phyloP scores from a whole-genome alignment of 2,329 filamentous ascomycete species.

The Pseudogymnoascus sp. region DNA sequence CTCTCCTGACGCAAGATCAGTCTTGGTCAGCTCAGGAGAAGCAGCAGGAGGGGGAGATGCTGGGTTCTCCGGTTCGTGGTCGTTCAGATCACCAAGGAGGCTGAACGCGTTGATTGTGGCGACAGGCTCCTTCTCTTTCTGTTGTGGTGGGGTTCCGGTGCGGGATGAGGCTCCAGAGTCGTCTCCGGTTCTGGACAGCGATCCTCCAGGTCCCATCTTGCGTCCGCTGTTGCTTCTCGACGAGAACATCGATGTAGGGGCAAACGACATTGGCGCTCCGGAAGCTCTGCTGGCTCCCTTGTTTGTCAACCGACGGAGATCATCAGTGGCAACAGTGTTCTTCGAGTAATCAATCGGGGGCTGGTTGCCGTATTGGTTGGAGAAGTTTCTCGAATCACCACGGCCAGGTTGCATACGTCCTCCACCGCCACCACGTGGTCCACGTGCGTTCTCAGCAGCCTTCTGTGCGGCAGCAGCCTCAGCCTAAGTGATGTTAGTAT shows the following conservation, averaged over 20 bases:
- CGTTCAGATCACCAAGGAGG: constrained; percentile 39
- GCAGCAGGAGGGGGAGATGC: constrained; percentile 63
- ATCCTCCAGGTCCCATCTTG: constrained; percentile 66
- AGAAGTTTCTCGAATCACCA: constrained; percentile 81
- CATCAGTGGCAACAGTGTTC: constrained; percentile 85
- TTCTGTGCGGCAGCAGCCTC: constrained; percentile 74
- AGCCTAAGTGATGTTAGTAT: constrained; percentile 35
- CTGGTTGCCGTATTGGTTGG: constrained; percentile 60
- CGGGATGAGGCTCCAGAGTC: constrained; percentile 84
- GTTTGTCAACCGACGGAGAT: constrained; percentile 70
- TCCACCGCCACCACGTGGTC: constrained; percentile 57
- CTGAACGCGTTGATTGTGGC: constrained; percentile 81
- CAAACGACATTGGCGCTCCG: constrained; percentile 49
- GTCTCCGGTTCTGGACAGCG: constrained; percentile 65
- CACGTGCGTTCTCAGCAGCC: constrained; percentile 62
- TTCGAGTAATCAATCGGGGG: constrained; percentile 61
- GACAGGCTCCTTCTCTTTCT: constrained; percentile 52
- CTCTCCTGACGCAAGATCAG: constrained; percentile 40
- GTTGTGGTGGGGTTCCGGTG: constrained; percentile 77
- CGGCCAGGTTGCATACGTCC: constrained; percentile 69
- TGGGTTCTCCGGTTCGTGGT: constrained; percentile 49
- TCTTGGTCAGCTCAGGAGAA: constrained; percentile 59
- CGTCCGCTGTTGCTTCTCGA: constrained; percentile 88
- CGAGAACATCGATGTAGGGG: constrained; percentile 78
- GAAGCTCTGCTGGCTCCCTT: constrained; percentile 54